These are phyloP conservation scores for Histomonas meleagridis DNA, from an alignment of 208 protist genomes.

Conservation along the genomic window DNA sequence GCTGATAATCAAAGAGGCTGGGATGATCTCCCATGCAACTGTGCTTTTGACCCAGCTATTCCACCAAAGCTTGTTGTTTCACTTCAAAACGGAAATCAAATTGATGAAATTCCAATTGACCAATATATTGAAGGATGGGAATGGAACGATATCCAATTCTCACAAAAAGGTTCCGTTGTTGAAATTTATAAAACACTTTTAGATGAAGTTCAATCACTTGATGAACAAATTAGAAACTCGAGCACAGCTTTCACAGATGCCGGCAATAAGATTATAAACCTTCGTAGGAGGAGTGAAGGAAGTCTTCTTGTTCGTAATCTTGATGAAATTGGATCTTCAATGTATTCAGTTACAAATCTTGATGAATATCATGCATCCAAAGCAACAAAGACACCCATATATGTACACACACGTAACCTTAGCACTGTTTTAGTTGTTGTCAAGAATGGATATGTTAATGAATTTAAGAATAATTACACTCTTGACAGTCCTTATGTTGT, in stretches of 20 bases:
- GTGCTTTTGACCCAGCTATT: background rate
- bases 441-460: too few species aligned
- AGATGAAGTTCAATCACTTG: background rate
- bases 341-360: background rate
- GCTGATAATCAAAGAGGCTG: background rate
- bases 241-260: background rate
- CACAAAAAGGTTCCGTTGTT: background rate
- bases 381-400: background rate
- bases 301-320: background rate
- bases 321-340: background rate
- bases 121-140: background rate
- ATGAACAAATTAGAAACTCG: background rate
- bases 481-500: background rate
- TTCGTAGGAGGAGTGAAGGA: background rate
- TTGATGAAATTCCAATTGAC: background rate
- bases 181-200: background rate
- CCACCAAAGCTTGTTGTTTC: background rate
- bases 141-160: background rate
- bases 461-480: background rate
- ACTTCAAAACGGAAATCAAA: background rate
- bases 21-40: too few species aligned
- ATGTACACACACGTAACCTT: background rate
- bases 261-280: background rate
- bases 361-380: background rate
- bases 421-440: slow-evolving; percentile 11